Evolutionary conservation across 228 moss, liverwort and hornwort genomes (phyloP), one percentile per base, ranked within the genome.

Genomic region (Sphagnum magellanicum): DNA sequence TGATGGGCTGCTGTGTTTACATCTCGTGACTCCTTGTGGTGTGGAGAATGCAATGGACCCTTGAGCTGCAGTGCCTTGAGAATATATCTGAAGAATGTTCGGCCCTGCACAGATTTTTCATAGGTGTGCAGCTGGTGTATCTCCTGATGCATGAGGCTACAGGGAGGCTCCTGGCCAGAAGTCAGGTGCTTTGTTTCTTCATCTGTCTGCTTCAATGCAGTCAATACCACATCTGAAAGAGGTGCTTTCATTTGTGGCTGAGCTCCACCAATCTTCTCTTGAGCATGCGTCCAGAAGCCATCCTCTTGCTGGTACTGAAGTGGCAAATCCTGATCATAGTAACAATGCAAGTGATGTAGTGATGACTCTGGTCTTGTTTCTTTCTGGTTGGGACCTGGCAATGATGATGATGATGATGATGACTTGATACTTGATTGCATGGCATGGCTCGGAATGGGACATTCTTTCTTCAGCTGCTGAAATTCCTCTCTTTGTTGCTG

Each of bases 61-160:
- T 87, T 87, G 61, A 87, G 78, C 66, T 87, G 86, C 80, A 87
- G 78, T 6, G 78, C 80, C 65, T 87, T 83, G 11, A 87, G 83
- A 73, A 87, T 87, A 5, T 87, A 83, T 78, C 83, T 83, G 48
- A 87, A 63, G 0, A 78, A 80, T 51, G 75, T 72, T 59, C 78
- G 71, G 8, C 81, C 85, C 50, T 77, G 82, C 4, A 11, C 53
- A 46, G 79, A 67, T 8, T 79, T 69, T 1, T 62, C 59, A 61
- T 70, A 74, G 32, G 32, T 79, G n/a, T 79, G 70, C 65, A 15
- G 67, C 64, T 64, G 64, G 64, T 11, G 64, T 5, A 55, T 76
- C 74, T 69, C 74, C 13, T 52, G 63, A 4, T 79, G 72, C 67
- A 47, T 11, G 62, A 63, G 65, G 14, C 63, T 74, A 63, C 53